A percentile compares a stretch with the other conserved stretches of the same genome.
Conservation (phyloP, 495 filamentous ascomycete genomes). For the Penicillium manginii region DNA sequence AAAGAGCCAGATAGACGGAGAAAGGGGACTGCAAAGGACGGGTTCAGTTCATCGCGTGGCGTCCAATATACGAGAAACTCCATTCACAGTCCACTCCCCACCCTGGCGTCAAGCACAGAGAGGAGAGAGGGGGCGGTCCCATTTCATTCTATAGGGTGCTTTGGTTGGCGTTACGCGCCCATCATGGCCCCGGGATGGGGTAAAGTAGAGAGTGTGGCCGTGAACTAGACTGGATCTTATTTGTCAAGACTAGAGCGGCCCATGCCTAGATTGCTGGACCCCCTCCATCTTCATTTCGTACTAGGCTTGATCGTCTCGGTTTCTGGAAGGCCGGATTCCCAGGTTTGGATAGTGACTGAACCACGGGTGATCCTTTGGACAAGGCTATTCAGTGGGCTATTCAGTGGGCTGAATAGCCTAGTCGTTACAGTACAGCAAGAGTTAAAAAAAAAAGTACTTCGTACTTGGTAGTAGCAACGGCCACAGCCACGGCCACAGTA, state of each 20-base stretch:
- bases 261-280: constrained; percentile 10
- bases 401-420: not conserved
- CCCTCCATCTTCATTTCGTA: constrained; percentile 1
- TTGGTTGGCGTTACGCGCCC: constrained; percentile 6
- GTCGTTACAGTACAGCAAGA: no score
- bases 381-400: not conserved
- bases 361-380: constrained; percentile 10
- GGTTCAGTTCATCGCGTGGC: constrained; percentile 14
- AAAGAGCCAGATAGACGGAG: not conserved
- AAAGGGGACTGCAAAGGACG: not conserved
- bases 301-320: constrained; percentile 8
- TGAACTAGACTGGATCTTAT: constrained; percentile 1
- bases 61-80: constrained; percentile 25
- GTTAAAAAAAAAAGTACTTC: not conserved
- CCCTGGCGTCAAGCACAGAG: constrained; percentile 8
- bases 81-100: constrained; percentile 9
- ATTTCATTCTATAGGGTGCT: constrained; percentile 6
- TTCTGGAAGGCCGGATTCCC: constrained; percentile 22
- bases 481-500: not conserved
- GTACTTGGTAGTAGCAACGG: not conserved
- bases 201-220: not conserved
- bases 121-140: constrained; percentile 1
- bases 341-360: constrained; percentile 10
- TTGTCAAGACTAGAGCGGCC: constrained; percentile 6
- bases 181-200: not conserved